These are phyloP conservation scores for Closterium sp. DNA, from an alignment of 139 green algal genomes.

Conservation along the genomic window DNA sequence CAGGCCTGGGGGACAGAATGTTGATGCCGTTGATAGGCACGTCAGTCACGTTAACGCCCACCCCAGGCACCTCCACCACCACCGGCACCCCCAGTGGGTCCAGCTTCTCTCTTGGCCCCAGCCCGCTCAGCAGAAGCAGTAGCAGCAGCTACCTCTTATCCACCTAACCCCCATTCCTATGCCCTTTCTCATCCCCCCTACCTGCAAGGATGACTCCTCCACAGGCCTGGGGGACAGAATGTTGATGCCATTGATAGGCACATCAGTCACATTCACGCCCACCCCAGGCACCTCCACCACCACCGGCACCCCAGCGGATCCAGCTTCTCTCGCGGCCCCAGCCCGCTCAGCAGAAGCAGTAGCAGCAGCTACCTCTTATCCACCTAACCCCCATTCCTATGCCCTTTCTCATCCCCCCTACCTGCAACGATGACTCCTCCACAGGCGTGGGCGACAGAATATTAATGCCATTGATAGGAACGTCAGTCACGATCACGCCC, in stretches of 20 bases:
- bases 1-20: background rate
- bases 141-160: no score
- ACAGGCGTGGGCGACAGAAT: background rate
- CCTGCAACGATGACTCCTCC: constrained; percentile 15
- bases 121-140: no score
- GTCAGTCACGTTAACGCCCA: constrained; percentile 23
- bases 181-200: background rate
- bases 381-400: no score
- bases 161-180: no score
- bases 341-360: no score
- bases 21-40: constrained; percentile 33
- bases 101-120: no score
- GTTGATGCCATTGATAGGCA: constrained; percentile 33
- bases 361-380: no score
- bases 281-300: constrained; percentile 3
- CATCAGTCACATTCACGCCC: constrained; percentile 17
- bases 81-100: no score
- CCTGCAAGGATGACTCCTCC: constrained; percentile 14
- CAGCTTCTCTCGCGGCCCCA: background rate
- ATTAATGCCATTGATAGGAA: constrained; percentile 30
- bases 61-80: background rate
- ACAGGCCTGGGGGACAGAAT: constrained; percentile 1
- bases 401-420: background rate
- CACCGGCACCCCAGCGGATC: constrained; percentile 6
- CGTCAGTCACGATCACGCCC: constrained; percentile 16